phyloP scores from a whole-genome alignment of 306 rosid genomes.

The Cercis canadensis region DNA sequence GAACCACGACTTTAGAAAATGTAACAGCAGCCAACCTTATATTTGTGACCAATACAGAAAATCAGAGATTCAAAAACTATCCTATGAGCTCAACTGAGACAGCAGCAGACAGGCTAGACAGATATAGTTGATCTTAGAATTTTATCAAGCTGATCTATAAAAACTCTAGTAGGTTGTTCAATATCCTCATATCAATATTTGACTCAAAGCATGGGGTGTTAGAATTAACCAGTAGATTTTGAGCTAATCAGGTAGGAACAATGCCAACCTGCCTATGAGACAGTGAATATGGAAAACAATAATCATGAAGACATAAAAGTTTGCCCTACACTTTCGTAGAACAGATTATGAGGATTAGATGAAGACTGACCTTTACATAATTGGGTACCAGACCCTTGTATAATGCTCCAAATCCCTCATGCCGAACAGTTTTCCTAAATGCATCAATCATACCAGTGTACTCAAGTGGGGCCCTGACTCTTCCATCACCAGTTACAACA shows the following conservation, averaged over 20 bases:
- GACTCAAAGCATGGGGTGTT: constrained; percentile 9
- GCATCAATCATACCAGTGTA: constrained; percentile 96
- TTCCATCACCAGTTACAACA: constrained; percentile 85
- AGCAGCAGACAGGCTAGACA: not conserved
- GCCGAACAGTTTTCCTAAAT: constrained; percentile 90
- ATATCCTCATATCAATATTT: not conserved
- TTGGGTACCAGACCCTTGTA: constrained; percentile 99
- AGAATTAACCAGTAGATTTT: not conserved
- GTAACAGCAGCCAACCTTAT: not conserved
- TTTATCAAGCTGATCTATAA: constrained; percentile 19
- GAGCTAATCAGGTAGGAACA: constrained; percentile 14
- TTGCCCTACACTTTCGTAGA: constrained; percentile 3
- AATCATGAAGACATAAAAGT: constrained; percentile 2
- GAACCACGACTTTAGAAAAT: not conserved
- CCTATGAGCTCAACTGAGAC: constrained; percentile 4
- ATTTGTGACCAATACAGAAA: not conserved
- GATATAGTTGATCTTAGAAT: not conserved
- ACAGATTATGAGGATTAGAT: constrained; percentile 24
- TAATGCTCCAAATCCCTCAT: constrained; percentile 93
- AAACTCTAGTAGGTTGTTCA: too few species aligned
- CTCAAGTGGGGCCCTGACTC: constrained; percentile 72
- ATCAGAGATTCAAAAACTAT: constrained; percentile 13
- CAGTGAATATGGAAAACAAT: not conserved
- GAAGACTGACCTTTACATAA: constrained; percentile 85
- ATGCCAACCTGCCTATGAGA: not conserved